Evolutionary conservation across 371 early-diverging fungal species (phyloP).

Genomic region (Cladochytrium tenue): DNA sequence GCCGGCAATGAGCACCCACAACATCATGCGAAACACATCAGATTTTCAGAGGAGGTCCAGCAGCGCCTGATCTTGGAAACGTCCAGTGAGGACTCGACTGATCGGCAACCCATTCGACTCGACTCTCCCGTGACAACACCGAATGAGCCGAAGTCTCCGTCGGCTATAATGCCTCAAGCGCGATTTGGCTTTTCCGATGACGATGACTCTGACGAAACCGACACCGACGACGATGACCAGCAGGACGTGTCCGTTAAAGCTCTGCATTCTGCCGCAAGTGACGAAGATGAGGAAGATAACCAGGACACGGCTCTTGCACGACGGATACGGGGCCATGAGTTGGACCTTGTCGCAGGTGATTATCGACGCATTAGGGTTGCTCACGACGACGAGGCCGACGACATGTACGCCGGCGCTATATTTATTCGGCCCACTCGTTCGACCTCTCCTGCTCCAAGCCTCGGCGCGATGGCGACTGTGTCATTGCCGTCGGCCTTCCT

Average conservation of each 20-base stretch:
- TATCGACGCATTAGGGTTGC: neutral
- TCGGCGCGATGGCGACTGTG: neutral
- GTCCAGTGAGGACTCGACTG: neutral
- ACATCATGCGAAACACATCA: slow-evolving; percentile 9
- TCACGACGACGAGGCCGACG: neutral
- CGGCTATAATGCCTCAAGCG: neutral
- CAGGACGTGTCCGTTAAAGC: neutral
- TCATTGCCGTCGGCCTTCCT: neutral
- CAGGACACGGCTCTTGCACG: neutral
- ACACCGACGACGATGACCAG: neutral
- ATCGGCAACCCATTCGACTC: no score
- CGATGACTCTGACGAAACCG: neutral
- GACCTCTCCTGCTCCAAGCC: neutral
- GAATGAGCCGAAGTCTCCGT: neutral
- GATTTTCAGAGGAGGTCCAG: slow-evolving; percentile 17
- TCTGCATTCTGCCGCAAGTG: neutral
- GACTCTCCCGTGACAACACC: neutral
- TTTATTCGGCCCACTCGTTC: neutral
- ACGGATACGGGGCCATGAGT: neutral
- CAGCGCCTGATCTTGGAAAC: slow-evolving; percentile 12
- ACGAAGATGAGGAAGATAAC: neutral
- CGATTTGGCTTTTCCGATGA: neutral
- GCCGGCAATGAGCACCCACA: neutral
- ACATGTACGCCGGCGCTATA: slow-evolving; percentile 3
- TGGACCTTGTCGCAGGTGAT: neutral